These are phyloP conservation scores for Entomortierella parvispora DNA, from an alignment of 192 early-diverging fungal species.

Conservation along the genomic window DNA sequence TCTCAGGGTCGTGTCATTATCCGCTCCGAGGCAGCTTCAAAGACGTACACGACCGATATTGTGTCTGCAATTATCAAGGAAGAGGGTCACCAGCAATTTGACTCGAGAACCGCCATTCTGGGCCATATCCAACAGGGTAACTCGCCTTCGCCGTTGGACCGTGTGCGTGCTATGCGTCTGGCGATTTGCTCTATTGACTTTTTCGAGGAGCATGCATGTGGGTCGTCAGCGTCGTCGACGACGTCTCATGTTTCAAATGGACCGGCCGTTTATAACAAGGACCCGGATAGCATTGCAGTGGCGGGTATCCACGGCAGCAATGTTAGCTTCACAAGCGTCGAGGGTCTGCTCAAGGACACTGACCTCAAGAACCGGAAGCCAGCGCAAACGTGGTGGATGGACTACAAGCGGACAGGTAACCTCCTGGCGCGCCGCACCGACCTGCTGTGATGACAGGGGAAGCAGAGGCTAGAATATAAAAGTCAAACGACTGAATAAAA, in stretches of 20 bases:
- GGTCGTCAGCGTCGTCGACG: constrained; percentile 47
- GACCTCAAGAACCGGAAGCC: constrained; percentile 86
- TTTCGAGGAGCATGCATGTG: constrained; percentile 72
- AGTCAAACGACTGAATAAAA: too few relatives aligned
- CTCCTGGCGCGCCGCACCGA: constrained; percentile 55
- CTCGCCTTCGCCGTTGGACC: constrained; percentile 93
- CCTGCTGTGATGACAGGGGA: constrained; percentile 8
- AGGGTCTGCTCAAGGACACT: constrained; percentile 65
- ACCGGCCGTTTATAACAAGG: constrained; percentile 69
- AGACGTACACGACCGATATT: constrained; percentile 91
- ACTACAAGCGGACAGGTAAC: constrained; percentile 67
- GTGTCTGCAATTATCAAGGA: constrained; percentile 86
- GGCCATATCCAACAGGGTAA: constrained; percentile 98
- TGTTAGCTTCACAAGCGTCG: constrained; percentile 69
- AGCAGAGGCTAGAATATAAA: too few relatives aligned
- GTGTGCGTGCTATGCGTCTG: constrained; percentile 90
- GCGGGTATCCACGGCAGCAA: constrained; percentile 86
- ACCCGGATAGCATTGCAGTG: constrained; percentile 71
- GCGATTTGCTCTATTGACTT: constrained; percentile 87
- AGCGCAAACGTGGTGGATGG: constrained; percentile 76
- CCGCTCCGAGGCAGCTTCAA: constrained; percentile 74
- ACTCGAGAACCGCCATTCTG: constrained; percentile 88
- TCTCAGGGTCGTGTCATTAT: constrained; percentile 91
- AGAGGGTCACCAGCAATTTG: constrained; percentile 90
- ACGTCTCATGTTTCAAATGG: constrained; percentile 50